Evolutionary conservation across 2,329 filamentous ascomycete genomes (phyloP).

Genomic region (Claviceps digitariae): DNA sequence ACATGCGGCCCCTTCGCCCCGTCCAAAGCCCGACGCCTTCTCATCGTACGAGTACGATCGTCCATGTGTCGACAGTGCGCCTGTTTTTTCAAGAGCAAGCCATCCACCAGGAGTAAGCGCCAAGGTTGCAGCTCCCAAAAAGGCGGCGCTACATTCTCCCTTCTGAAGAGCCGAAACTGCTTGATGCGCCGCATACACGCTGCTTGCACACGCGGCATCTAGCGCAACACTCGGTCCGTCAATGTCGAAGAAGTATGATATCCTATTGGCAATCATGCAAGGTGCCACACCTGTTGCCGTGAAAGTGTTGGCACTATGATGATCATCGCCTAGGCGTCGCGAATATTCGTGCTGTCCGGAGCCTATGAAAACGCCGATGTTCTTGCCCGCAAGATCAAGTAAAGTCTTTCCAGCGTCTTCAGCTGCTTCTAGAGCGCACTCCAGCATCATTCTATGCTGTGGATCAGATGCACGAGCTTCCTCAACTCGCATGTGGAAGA

Average conservation of each 20-base stretch:
- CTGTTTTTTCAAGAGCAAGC: conserved; percentile 4
- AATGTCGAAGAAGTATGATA: conserved; percentile 11
- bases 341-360: conserved; percentile 2
- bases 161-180: conserved; percentile 8
- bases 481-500: conserved; percentile 29
- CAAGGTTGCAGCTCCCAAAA: conserved; percentile 10
- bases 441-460: conserved; percentile 32
- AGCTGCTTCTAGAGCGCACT: conserved; percentile 34
- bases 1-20: conserved; percentile 29
- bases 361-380: conserved; percentile 27
- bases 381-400: conserved; percentile 27
- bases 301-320: background rate
- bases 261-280: conserved; percentile 8
- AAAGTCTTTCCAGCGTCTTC: conserved; percentile 33
- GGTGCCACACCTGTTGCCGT: conserved; percentile 4
- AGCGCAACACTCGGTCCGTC: conserved; percentile 15
- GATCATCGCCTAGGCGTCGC: background rate
- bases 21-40: conserved; percentile 29
- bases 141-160: conserved; percentile 6
- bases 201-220: conserved; percentile 26
- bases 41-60: conserved; percentile 21
- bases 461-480: conserved; percentile 31
- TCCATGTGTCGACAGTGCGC: conserved; percentile 14
- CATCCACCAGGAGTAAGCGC: conserved; percentile 7
- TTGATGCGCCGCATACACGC: conserved; percentile 20